Evolutionary conservation across 306 rosid species (phyloP).

Genomic region (Quercus bicolor): DNA sequence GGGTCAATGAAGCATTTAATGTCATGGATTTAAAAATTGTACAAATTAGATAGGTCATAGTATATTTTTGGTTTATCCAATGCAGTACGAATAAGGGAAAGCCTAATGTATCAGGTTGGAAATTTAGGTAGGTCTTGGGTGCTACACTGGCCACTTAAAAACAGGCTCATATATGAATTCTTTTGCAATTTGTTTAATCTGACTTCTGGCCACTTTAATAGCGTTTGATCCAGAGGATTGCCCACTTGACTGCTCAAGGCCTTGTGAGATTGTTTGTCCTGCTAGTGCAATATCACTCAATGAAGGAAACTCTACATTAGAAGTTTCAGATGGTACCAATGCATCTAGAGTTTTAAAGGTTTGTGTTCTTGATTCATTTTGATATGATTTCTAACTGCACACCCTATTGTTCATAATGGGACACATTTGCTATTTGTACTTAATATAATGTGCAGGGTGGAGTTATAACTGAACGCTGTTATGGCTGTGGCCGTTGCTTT

Average conservation of each 20-base stretch:
- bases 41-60: neutral
- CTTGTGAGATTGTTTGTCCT: slow-evolving; percentile 81
- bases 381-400: neutral
- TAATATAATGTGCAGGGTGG: slow-evolving; percentile 55
- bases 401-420: neutral
- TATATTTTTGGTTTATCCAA: neutral
- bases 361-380: neutral
- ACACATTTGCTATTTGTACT: neutral
- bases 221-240: slow-evolving; percentile 92
- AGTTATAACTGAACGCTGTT: slow-evolving; percentile 86
- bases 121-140: neutral
- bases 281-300: slow-evolving; percentile 76
- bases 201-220: slow-evolving; percentile 26
- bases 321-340: slow-evolving; percentile 28
- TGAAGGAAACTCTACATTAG: slow-evolving; percentile 27
- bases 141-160: neutral
- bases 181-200: neutral
- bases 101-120: neutral
- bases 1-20: neutral
- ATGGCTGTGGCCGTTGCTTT: slow-evolving; percentile 93
- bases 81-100: neutral
- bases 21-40: neutral
- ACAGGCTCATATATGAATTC: slow-evolving; percentile 7
- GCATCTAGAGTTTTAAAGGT: slow-evolving; percentile 31
- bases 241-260: slow-evolving; percentile 75